Base-by-base conservation (phyloP, 495 filamentous ascomycete genomes). In the Aspergillus indologenus region DNA sequence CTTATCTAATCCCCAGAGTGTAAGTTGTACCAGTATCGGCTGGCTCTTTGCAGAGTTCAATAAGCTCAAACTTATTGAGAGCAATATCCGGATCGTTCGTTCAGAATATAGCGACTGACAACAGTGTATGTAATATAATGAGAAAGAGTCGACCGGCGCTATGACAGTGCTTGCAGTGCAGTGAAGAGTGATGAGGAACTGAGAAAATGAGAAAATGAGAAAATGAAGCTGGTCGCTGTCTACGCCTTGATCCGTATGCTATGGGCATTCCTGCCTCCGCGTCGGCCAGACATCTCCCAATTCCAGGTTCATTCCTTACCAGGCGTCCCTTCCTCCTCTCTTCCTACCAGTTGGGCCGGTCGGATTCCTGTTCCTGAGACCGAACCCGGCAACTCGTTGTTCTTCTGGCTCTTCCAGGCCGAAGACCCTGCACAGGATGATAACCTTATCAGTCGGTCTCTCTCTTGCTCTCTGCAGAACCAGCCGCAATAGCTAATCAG, bases 321-420 rank as follows among this genome's bases (percentile, higher is more conserved):
- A 9, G 65, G 63, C 19, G 61, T 60, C 47, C 64, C 71, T 20
- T 9, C 26, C 9, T 29, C 26, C 26, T 20, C 68, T 21, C 46
- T 78, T 44, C 65, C 71, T 26, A 20, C 69, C 21, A 78, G 69
- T 58, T 79, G 74, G 76, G 74, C 76, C 54, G 74, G 76, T 45
- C 69, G 74, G 24, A 57, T 77, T 15, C 63, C 67, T 12, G 63
- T 78, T 19, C 72, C 71, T 1, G 68, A 68, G 15, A 61, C 62
- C 20, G n/a, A 58, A 14, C 45, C 64, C 15, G 71, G 70, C 7
- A 74, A 77, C 46, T 57, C 68, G 20, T 60, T 78, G 15, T 78
- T 79, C 44, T 79, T 78, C 61, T 78, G 75, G 74, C 54, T 76
- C 0, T 75, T 78, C 43, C 46, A 74, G 47, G 54, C 72, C 22